phyloP scores from a whole-genome alignment of 2,329 filamentous ascomycete genomes.

The Cytospora piceae region DNA sequence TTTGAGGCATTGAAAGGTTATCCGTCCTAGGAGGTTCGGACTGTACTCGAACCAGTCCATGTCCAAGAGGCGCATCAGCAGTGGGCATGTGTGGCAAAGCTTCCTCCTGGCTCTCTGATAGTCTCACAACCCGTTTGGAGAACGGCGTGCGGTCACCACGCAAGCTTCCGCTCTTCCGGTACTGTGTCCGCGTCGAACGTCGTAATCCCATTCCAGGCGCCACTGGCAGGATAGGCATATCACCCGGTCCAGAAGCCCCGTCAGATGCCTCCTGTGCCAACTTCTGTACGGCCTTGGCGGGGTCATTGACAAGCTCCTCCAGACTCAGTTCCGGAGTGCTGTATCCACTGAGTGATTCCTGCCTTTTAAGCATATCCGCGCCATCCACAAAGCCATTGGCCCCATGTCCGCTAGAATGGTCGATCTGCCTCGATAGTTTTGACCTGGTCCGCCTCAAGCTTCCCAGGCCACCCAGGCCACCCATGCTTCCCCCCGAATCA shows the following conservation, averaged over 20 bases:
- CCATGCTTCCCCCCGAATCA: too few species aligned
- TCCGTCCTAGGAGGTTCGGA: slow-evolving; percentile 68
- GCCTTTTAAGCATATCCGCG: slow-evolving; percentile 76
- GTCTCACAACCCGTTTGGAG: slow-evolving; percentile 70
- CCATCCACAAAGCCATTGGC: slow-evolving; percentile 77
- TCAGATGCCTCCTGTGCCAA: slow-evolving; percentile 60
- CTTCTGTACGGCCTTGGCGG: slow-evolving; percentile 70
- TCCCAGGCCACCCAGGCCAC: slow-evolving; percentile 45
- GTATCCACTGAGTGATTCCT: slow-evolving; percentile 64
- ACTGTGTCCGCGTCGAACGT: slow-evolving; percentile 89
- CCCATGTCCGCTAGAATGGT: slow-evolving; percentile 64
- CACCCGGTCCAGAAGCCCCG: slow-evolving; percentile 50
- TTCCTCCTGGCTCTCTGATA: slow-evolving; percentile 62
- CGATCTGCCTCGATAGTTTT: slow-evolving; percentile 91
- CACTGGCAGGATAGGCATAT: slow-evolving; percentile 84
- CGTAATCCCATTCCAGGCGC: slow-evolving; percentile 79
- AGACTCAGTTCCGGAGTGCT: slow-evolving; percentile 68
- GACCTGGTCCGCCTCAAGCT: slow-evolving; percentile 86
- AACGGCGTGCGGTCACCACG: slow-evolving; percentile 76
- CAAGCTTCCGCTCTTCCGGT: slow-evolving; percentile 82
- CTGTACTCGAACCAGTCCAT: slow-evolving; percentile 64
- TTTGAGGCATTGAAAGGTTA: slow-evolving; percentile 65
- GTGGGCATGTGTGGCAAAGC: slow-evolving; percentile 46
- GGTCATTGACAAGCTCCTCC: slow-evolving; percentile 82
- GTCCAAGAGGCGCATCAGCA: slow-evolving; percentile 52